Percentiles rank a stretch among this genome's conserved stretches.
phyloP scores from a whole-genome alignment of 257 asterid species.

The Solanum pennellii region DNA sequence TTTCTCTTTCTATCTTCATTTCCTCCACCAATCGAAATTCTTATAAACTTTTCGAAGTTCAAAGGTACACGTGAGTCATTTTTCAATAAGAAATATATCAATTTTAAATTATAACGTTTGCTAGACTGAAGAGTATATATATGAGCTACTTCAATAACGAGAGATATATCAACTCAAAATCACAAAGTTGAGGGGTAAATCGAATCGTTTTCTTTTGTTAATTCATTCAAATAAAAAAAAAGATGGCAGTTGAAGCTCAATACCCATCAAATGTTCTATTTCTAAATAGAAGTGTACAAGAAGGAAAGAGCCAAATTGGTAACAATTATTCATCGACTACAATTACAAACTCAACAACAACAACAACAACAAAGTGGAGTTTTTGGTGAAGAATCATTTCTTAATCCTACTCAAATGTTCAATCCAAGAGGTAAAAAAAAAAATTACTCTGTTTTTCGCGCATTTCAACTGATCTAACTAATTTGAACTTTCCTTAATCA shows the following conservation, averaged over 20 bases:
- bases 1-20: not conserved
- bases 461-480: not conserved
- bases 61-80: not conserved
- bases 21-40: not conserved
- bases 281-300: conserved; percentile 16
- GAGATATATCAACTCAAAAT: not conserved
- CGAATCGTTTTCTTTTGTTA: not conserved
- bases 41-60: not conserved
- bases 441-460: not conserved
- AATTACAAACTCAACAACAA: not conserved
- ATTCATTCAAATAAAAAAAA: not conserved
- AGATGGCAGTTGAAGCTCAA: conserved; percentile 47
- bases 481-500: not conserved
- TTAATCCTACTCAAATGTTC: conserved; percentile 18
- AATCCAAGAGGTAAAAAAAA: conserved; percentile 12
- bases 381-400: not conserved
- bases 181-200: not conserved
- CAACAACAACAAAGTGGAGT: conserved; percentile 8
- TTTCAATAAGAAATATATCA: too few relatives aligned
- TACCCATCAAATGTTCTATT: conserved; percentile 30
- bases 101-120: not conserved
- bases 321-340: conserved; percentile 1
- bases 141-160: not conserved
- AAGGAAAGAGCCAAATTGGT: conserved; percentile 13
- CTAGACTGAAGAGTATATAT: not conserved